A percentile compares a stretch with the other conserved stretches of the same genome.
Evolutionary conservation across 2,329 filamentous ascomycete genomes (phyloP).

Genomic region (Ampelomyces quisqualis): DNA sequence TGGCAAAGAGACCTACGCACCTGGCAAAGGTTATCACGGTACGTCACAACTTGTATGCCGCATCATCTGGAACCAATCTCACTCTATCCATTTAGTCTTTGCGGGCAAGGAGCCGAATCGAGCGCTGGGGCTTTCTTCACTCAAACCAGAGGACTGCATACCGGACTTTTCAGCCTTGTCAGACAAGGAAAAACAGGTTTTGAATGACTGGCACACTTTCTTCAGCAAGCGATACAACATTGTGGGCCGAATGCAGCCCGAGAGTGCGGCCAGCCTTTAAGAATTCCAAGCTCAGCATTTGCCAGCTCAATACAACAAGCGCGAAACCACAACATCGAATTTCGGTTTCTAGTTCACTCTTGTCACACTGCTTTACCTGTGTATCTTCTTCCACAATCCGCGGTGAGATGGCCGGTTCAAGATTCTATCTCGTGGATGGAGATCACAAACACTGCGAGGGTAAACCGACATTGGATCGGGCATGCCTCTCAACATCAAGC

Average conservation of each 20-base stretch:
- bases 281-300: not conserved
- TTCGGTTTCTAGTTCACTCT: no score
- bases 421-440: no score
- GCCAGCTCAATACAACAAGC: not conserved
- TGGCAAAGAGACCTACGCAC: conserved; percentile 81
- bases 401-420: no score
- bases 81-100: conserved; percentile 66
- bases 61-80: conserved; percentile 4
- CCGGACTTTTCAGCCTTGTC: conserved; percentile 80
- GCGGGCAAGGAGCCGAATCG: conserved; percentile 95
- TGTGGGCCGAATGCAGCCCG: conserved; percentile 56
- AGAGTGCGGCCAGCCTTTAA: conserved; percentile 22
- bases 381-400: no score
- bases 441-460: no score
- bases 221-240: conserved; percentile 97
- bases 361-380: no score
- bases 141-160: conserved; percentile 77
- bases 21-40: conserved; percentile 85
- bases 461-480: no score
- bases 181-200: conserved; percentile 79
- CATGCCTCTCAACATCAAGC: no score
- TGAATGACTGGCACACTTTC: conserved; percentile 93
- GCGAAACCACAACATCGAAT: no score
- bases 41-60: conserved; percentile 35
- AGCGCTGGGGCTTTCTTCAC: conserved; percentile 81